Evolutionary conservation across 495 filamentous ascomycete genomes (phyloP), one percentile per base, ranked within the genome.

Genomic region (Cercophora sp.): DNA sequence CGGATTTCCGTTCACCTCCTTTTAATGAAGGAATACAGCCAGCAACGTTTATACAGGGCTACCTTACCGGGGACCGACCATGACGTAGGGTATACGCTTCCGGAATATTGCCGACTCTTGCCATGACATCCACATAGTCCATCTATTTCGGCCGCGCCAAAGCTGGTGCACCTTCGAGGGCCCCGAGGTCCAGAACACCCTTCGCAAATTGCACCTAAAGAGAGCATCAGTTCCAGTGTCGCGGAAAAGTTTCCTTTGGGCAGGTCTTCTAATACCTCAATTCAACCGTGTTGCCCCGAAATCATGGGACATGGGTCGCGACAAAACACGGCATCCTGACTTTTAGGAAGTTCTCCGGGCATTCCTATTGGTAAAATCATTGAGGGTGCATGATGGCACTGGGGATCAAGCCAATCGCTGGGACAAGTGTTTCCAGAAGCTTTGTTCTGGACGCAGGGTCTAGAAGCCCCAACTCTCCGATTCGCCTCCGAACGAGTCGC

Each of bases 351-450:
- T 20, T 16, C 37, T 48, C 46, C 46, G 46, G 46, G 3, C 19
- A 20, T 48, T 48, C 46, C 46, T 23, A 48, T 48, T 48, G 46
- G 46, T 20, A 26, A 32, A 32, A 13, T n/a, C n/a, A n/a, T n/a
- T n/a, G n/a, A n/a, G n/a, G n/a, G n/a, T n/a, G n/a, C n/a, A n/a
- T n/a, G n/a, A n/a, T n/a, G n/a, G n/a, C n/a, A n/a, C n/a, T n/a
- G n/a, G n/a, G n/a, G n/a, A n/a, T n/a, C n/a, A n/a, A n/a, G n/a
- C n/a, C n/a, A n/a, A n/a, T n/a, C n/a, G n/a, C n/a, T 13, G 29
- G 29, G 29, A 32, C 29, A 32, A 32, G 29, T 32, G 29, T 32
- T n/a, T n/a, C n/a, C n/a, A n/a, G n/a, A n/a, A n/a, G n/a, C n/a
- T n/a, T n/a, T n/a, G n/a, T n/a, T n/a, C n/a, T n/a, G n/a, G n/a